A percentile compares a stretch with the other conserved stretches of the same genome.
These are phyloP conservation scores for Cryptosporidium sp. DNA, from an alignment of 169 alveolate species.

Conservation along the genomic window DNA sequence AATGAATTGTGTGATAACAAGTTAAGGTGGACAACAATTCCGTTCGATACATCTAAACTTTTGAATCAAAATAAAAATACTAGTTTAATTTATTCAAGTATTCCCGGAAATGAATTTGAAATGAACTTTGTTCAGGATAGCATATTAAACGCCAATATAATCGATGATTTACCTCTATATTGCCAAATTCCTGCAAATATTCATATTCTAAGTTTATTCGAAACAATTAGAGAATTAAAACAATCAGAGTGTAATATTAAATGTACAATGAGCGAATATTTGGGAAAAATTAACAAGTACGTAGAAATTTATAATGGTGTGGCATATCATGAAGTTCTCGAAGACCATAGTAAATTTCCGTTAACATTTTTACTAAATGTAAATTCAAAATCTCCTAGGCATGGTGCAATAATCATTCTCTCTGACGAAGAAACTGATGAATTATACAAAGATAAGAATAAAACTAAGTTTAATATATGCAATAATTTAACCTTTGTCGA, in stretches of 20 bases:
- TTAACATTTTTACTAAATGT: constrained; percentile 31
- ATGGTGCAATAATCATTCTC: constrained; percentile 21
- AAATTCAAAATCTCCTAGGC: background rate
- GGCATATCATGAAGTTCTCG: constrained; percentile 27
- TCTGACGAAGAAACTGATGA: constrained; percentile 21
- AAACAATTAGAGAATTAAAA: constrained; percentile 46
- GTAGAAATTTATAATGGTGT: constrained; percentile 56
- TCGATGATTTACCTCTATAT: constrained; percentile 39
- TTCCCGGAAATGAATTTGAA: background rate
- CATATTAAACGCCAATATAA: constrained; percentile 7
- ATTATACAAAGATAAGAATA: background rate
- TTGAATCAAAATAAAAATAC: background rate
- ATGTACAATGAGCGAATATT: constrained; percentile 42
- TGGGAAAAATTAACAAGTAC: constrained; percentile 31
- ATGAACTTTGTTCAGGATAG: background rate
- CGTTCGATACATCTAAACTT: constrained; percentile 34
- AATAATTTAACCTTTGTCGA: constrained; percentile 21
- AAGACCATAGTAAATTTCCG: constrained; percentile 46
- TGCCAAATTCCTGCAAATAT: constrained; percentile 68
- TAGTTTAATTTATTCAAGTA: background rate
- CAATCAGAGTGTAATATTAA: background rate
- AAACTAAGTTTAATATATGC: background rate
- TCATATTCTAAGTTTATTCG: constrained; percentile 30
- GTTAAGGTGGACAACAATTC: constrained; percentile 45
- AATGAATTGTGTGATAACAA: constrained; percentile 29